Evolutionary conservation across 192 early-diverging fungal species (phyloP).

Genomic region (Radiomyces spectabilis): DNA sequence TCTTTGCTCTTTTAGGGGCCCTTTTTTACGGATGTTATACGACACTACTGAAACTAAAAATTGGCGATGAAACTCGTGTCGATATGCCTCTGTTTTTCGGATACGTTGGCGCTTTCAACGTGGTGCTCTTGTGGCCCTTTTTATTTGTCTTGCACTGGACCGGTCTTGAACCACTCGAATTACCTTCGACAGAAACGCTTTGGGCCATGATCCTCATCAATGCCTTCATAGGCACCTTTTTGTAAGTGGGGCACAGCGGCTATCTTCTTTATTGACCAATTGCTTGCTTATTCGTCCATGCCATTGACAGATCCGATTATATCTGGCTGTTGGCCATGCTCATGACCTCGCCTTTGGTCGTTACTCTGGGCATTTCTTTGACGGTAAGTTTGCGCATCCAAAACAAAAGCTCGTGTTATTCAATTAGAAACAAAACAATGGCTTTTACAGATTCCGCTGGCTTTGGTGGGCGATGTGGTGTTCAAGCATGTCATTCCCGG

Average conservation of each 20-base stretch:
- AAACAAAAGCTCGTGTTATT: background rate
- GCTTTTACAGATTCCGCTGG: constrained; percentile 46
- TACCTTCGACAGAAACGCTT: constrained; percentile 42
- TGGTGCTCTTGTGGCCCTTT: constrained; percentile 57
- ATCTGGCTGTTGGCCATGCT: constrained; percentile 71
- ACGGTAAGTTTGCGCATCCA: constrained; percentile 39
- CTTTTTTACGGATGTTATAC: constrained; percentile 75
- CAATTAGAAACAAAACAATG: background rate
- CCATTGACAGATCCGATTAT: constrained; percentile 68
- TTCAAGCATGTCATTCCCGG: constrained; percentile 50
- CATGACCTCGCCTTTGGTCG: constrained; percentile 76
- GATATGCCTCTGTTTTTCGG: constrained; percentile 74
- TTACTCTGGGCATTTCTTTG: constrained; percentile 69
- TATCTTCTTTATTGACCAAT: no score
- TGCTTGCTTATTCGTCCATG: background rate
- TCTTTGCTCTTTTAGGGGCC: constrained; percentile 62
- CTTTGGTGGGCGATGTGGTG: constrained; percentile 62
- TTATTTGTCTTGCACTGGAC: constrained; percentile 51
- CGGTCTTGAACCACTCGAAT: constrained; percentile 57
- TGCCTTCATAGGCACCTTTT: constrained; percentile 70
- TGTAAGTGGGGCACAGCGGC: constrained; percentile 33
- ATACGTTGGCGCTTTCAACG: constrained; percentile 68
- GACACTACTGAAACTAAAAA: constrained; percentile 59
- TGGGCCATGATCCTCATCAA: constrained; percentile 63
- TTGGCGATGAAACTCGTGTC: constrained; percentile 60